phyloP scores from a whole-genome alignment of 73 alveolate species.

The Effrenium voratum region DNA sequence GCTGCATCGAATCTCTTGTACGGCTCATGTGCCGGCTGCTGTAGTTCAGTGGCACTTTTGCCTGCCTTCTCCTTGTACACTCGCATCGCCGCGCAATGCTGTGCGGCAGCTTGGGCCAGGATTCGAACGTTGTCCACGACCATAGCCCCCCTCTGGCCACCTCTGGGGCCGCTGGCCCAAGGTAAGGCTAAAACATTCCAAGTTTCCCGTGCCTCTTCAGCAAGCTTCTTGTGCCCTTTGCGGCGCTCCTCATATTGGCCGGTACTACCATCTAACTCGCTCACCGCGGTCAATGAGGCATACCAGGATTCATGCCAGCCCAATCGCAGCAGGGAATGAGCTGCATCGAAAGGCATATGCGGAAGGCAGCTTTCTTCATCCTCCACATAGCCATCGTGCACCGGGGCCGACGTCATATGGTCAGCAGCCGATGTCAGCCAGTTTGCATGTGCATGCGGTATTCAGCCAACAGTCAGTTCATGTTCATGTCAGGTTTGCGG shows the following conservation, averaged over 20 bases:
- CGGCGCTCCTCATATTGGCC: slow-evolving; percentile 1
- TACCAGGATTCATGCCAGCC: slow-evolving; percentile 72
- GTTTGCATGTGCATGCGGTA: too few species aligned
- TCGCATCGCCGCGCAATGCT: slow-evolving; percentile 75
- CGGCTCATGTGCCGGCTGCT: slow-evolving; percentile 61
- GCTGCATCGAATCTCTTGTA: slow-evolving; percentile 54
- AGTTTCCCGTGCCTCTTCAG: slow-evolving; percentile 47
- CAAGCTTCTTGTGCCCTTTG: slow-evolving; percentile 34
- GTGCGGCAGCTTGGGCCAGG: slow-evolving; percentile 41
- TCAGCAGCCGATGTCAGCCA: too few species aligned
- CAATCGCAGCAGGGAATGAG: slow-evolving; percentile 54
- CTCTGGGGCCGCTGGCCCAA: slow-evolving; percentile 91
- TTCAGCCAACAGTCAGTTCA: too few species aligned
- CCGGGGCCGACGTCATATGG: slow-evolving; percentile 84
- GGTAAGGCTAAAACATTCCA: slow-evolving; percentile 63
- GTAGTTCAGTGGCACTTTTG: slow-evolving; percentile 26
- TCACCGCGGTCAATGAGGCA: slow-evolving; percentile 23
- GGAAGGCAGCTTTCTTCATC: slow-evolving; percentile 45
- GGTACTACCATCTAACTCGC: neutral
- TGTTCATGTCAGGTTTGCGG: too few species aligned
- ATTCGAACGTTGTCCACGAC: slow-evolving; percentile 46
- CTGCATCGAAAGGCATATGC: slow-evolving; percentile 58
- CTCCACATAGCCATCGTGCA: slow-evolving; percentile 59
- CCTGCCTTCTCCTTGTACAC: slow-evolving; percentile 48
- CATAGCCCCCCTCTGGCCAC: slow-evolving; percentile 49